Conservation (phyloP, 148 eudicot genomes). For the Vaccinium corymbosum region DNA sequence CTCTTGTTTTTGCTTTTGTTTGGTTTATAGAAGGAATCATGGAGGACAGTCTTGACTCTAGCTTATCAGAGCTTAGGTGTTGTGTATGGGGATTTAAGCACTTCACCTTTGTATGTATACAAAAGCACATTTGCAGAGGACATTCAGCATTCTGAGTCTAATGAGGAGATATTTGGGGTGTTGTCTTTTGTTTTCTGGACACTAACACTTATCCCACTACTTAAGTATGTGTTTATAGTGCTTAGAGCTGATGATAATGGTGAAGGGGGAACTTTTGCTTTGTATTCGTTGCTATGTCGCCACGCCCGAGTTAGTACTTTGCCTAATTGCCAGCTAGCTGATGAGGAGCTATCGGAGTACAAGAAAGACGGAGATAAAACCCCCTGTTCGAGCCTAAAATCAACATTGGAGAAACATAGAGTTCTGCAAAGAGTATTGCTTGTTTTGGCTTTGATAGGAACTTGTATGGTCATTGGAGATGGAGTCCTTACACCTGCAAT, state of each 20-base stretch:
- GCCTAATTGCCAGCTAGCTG: conserved; percentile 66
- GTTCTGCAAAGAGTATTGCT: conserved; percentile 46
- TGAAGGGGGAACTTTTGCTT: conserved; percentile 80
- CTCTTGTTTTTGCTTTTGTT: background rate
- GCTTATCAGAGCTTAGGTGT: conserved; percentile 81
- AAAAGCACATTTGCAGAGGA: conserved; percentile 77
- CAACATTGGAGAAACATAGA: conserved; percentile 56
- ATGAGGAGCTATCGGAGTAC: conserved; percentile 62
- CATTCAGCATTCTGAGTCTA: conserved; percentile 63
- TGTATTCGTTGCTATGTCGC: conserved; percentile 67
- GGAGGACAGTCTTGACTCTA: conserved; percentile 55
- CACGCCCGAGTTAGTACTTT: conserved; percentile 58
- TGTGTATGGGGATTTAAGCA: conserved; percentile 80
- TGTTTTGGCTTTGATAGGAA: conserved; percentile 60
- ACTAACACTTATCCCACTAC: conserved; percentile 57
- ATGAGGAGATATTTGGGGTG: conserved; percentile 70
- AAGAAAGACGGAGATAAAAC: conserved; percentile 40
- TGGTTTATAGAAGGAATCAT: conserved; percentile 57
- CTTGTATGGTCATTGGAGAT: conserved; percentile 86
- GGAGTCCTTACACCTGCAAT: conserved; percentile 75
- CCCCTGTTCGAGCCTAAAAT: conserved; percentile 36
- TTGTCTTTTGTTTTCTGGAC: conserved; percentile 74
- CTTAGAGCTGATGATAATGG: conserved; percentile 80
- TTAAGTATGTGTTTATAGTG: conserved; percentile 70
- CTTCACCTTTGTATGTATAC: conserved; percentile 72